These are phyloP conservation scores for Violaceomyces palustris DNA, from an alignment of 1,284 basidiomycete species.

Conservation along the genomic window DNA sequence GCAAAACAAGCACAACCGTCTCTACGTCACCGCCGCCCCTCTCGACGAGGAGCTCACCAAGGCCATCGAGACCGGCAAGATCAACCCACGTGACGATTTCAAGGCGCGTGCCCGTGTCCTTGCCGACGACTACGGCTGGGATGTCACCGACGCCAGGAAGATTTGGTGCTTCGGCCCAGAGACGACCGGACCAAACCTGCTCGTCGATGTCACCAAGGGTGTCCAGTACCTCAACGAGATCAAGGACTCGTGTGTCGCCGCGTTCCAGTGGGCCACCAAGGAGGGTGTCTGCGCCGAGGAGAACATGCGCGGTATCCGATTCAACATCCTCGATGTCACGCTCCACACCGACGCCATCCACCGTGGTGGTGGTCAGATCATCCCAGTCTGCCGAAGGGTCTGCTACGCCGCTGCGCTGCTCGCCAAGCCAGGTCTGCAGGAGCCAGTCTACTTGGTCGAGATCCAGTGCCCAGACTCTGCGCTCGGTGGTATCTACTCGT, in stretches of 20 bases:
- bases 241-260: conserved; percentile 99
- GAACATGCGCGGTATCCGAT: conserved; percentile 95
- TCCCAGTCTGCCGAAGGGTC: conserved; percentile 91
- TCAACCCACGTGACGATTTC: conserved; percentile 93
- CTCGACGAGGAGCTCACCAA: conserved; percentile 88
- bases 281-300: conserved; percentile 89
- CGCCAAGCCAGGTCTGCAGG: conserved; percentile 85
- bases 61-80: conserved; percentile 82
- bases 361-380: conserved; percentile 97
- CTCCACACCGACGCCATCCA: conserved; percentile 98
- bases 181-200: conserved; percentile 90
- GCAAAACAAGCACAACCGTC: conserved; percentile 99
- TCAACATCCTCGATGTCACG: conserved; percentile 94
- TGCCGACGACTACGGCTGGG: conserved; percentile 96
- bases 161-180: conserved; percentile 99
- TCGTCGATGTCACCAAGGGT: conserved; percentile 98
- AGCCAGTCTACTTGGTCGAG: conserved; percentile 96
- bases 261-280: conserved; percentile 94
- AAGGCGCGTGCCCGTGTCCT: conserved; percentile 91
- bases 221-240: conserved; percentile 75
- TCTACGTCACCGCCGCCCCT: conserved; percentile 88
- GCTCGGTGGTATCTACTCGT: conserved; percentile 94
- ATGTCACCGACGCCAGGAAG: conserved; percentile 98
- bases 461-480: conserved; percentile 97
- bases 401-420: conserved; percentile 93